A percentile compares a stretch with the other conserved stretches of the same genome.
Conservation (phyloP, 1,284 basidiomycete genomes). For the Malassezia sympodialis region DNA sequence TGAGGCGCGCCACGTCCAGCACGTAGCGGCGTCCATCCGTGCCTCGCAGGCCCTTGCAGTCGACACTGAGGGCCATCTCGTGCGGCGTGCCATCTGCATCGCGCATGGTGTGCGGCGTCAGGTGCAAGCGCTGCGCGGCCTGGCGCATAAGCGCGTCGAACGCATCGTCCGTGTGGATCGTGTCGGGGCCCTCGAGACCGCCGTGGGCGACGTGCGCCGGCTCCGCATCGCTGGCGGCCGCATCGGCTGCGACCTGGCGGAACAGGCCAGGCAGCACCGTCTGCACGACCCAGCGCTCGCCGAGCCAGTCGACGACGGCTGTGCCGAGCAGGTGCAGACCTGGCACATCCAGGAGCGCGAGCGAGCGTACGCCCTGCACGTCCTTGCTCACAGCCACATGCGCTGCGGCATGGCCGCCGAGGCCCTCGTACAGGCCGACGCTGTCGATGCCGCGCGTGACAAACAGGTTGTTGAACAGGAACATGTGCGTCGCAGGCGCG, state of each 20-base stretch:
- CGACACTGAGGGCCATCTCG: conserved; percentile 53
- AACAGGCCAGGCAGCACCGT: conserved; percentile 56
- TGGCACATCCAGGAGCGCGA: conserved; percentile 54
- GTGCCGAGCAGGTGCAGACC: conserved; percentile 46
- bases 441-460: conserved; percentile 56
- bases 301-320: conserved; percentile 55
- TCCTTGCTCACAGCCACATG: conserved; percentile 56
- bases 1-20: conserved; percentile 54
- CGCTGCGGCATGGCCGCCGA: conserved; percentile 56
- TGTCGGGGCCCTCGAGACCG: conserved; percentile 52
- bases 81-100: conserved; percentile 51
- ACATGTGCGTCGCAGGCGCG: conserved; percentile 53
- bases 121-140: conserved; percentile 52
- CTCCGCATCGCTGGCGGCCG: conserved; percentile 27
- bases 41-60: conserved; percentile 55
- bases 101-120: conserved; percentile 53
- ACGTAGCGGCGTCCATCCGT: conserved; percentile 55
- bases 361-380: conserved; percentile 52
- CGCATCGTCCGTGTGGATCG: conserved; percentile 49
- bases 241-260: conserved; percentile 37
- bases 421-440: conserved; percentile 53
- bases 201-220: conserved; percentile 52
- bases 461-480: conserved; percentile 56
- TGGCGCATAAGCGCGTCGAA: conserved; percentile 54
- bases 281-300: conserved; percentile 57